Evolutionary conservation across 2,329 filamentous ascomycete genomes (phyloP).

Genomic region (Cytospora piceicola): DNA sequence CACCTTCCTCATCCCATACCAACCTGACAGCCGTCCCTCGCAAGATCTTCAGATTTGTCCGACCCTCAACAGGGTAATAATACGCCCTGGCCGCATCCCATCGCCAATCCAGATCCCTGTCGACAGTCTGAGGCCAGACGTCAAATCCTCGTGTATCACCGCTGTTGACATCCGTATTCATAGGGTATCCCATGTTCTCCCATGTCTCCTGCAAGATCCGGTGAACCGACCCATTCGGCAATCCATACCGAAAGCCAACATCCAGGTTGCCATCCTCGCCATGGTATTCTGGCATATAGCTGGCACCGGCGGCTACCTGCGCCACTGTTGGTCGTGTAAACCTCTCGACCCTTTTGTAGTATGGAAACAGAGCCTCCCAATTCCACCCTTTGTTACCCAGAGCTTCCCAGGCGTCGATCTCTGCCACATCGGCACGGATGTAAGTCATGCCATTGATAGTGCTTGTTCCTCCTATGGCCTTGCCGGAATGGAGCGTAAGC

Average conservation of each 20-base stretch:
- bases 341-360: conserved; percentile 49
- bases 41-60: conserved; percentile 45
- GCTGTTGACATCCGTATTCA: conserved; percentile 45
- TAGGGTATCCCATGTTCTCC: conserved; percentile 38
- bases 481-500: conserved; percentile 26
- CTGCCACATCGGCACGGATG: conserved; percentile 46
- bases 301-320: conserved; percentile 43
- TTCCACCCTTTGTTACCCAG: conserved; percentile 51
- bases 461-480: conserved; percentile 40
- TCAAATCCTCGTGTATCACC: conserved; percentile 45
- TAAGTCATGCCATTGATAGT: conserved; percentile 45
- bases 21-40: conserved; percentile 40
- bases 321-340: conserved; percentile 41
- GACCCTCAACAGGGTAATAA: conserved; percentile 43
- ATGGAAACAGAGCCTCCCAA: conserved; percentile 49
- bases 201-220: conserved; percentile 39
- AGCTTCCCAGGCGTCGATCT: conserved; percentile 49
- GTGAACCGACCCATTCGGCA: conserved; percentile 43
- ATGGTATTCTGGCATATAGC: conserved; percentile 41
- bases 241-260: conserved; percentile 42
- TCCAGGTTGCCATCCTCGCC: conserved; percentile 42
- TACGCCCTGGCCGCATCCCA: conserved; percentile 49
- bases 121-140: conserved; percentile 46
- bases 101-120: conserved; percentile 43
- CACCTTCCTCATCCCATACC: conserved; percentile 34